Evolutionary conservation across 2,329 filamentous ascomycete species (phyloP), one percentile per base, ranked within the genome.

Genomic region (Fusarium acutatum): DNA sequence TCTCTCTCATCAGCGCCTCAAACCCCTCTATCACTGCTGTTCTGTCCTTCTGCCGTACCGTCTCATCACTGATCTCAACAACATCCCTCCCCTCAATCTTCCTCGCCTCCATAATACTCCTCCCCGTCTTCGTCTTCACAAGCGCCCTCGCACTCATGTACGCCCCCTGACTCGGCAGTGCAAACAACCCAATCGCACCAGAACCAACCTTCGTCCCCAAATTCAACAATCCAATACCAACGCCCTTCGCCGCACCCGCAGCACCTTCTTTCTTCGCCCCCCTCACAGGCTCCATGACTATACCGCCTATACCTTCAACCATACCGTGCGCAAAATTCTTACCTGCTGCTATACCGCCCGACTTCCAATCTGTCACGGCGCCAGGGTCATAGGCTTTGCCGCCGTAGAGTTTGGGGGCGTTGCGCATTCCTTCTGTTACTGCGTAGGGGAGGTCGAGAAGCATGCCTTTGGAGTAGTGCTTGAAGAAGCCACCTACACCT

Each of bases 391-490:
- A 73, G 0, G 28, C 71, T 22, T 64, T 24, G 2, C 71, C 35
- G 6, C 71, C 71, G 26, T 74, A 74, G 6, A 70, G 69, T 1
- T 53, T 59, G 5, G 75, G 75, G 0, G 73, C 72, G 1, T 73
- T 67, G 5, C 72, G 70, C 54, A 71, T 71, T 0, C 72, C 75
- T 60, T 77, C 75, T 6, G 75, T 64, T 1, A 77, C 43, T 0
- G 75, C 74, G 7, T 77, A 67, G 17, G 44, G 75, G 53, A 37
- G 73, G 22, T 38, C 77, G 4, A 28, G 70, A 2, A 60, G 64
- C 38, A 60, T 35, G 35, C 32, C 74, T 46, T 18, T 71, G 6
- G 24, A 64, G 20, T 75, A 75, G 13, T 72, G 53, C 24, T 74
- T 75, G 58, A 76, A 63, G 37, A 77, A 76, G 0, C 61, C 64